phyloP scores from a whole-genome alignment of 2,329 filamentous ascomycete genomes.

The Metarhizium rileyi region DNA sequence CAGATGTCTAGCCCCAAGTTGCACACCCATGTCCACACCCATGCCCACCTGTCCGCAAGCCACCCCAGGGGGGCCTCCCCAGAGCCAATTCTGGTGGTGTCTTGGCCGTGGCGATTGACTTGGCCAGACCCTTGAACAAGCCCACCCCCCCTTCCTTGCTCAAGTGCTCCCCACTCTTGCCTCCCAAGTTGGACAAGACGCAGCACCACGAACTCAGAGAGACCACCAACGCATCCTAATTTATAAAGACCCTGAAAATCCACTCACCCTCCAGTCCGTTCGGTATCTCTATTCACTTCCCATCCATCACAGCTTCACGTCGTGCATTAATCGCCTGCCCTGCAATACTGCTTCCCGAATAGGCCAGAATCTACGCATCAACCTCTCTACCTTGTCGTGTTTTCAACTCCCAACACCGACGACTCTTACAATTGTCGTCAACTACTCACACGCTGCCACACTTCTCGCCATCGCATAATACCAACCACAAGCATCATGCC shows the following conservation, averaged over 20 bases:
- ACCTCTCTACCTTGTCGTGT: background rate
- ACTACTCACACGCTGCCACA: background rate
- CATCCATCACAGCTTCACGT: background rate
- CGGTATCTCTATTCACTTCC: background rate
- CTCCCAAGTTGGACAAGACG: too few species aligned
- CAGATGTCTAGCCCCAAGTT: too few species aligned
- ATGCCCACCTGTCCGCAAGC: too few species aligned
- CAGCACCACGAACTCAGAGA: background rate
- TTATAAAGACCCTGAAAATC: constrained; percentile 16
- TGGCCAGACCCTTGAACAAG: too few species aligned
- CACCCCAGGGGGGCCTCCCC: too few species aligned
- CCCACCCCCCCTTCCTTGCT: too few species aligned
- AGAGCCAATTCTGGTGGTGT: too few species aligned
- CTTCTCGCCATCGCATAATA: background rate
- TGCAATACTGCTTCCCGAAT: background rate
- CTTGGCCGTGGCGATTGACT: too few species aligned
- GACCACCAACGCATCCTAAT: background rate
- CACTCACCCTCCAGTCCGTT: background rate
- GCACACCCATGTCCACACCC: too few species aligned
- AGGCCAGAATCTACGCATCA: background rate
- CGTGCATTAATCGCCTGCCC: background rate
- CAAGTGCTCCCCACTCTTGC: too few species aligned
- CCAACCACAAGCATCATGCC: constrained; percentile 22
- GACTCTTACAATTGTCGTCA: too few species aligned
- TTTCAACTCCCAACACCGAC: too few species aligned